Conservation (phyloP, 83 land plant species). For the Thuja plicata region DNA sequence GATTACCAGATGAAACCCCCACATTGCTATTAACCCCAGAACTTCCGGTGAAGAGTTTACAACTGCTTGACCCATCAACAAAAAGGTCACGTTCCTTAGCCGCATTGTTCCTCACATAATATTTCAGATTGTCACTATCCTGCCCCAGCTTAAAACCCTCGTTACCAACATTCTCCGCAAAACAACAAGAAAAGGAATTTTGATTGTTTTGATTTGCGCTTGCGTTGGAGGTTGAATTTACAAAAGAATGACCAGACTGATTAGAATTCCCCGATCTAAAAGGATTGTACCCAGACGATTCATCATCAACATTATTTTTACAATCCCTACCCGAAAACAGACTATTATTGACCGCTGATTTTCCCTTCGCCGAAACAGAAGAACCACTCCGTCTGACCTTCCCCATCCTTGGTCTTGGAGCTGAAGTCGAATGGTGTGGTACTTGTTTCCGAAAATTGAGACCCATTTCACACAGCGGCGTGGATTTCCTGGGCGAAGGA, state of each 20-base stretch:
- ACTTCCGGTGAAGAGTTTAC: neutral
- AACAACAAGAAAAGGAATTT: neutral
- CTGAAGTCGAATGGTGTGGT: neutral
- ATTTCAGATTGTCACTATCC: no score
- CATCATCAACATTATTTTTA: neutral
- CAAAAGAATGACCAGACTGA: neutral
- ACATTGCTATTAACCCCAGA: neutral
- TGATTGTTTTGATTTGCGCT: neutral
- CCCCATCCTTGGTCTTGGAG: conserved; percentile 37
- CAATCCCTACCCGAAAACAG: neutral
- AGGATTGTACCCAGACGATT: conserved; percentile 13
- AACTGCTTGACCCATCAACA: neutral
- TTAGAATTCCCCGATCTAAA: conserved; percentile 17
- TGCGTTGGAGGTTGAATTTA: neutral
- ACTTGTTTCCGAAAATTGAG: neutral
- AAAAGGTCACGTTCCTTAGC: neutral
- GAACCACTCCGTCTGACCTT: conserved; percentile 30
- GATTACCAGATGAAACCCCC: neutral
- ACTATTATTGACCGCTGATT: neutral
- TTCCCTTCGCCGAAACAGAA: conserved; percentile 8
- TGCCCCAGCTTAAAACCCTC: conserved; percentile 2
- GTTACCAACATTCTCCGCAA: neutral
- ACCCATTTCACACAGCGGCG: neutral
- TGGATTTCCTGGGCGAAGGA: neutral
- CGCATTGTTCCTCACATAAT: no score